Base-by-base conservation (phyloP, 805 yeast genomes). In the Yarrowia porcina region DNA sequence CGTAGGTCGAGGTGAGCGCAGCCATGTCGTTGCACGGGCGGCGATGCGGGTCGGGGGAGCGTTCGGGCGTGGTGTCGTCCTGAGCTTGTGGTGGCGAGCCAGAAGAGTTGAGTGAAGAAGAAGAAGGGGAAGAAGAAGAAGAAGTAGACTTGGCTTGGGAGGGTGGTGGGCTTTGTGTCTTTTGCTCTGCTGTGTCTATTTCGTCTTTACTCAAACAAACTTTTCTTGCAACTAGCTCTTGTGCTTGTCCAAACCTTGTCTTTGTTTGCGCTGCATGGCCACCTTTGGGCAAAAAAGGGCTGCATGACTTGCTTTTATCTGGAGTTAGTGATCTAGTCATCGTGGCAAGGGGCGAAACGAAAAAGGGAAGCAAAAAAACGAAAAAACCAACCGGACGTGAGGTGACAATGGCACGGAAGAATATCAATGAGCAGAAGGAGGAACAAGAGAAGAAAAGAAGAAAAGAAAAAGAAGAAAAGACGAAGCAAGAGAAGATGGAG, bases 291-390 rank as follows among this genome's bases (percentile, higher is more conserved):
- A 12, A 36, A 17, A 23, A 17, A 17, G 28, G n/a, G 38, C 59
- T 35, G 59, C 44, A 52, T 52, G 59, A 52, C 21, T 52, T 52
- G 59, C 59, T 52, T 52, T 52, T 52, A 36, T 52, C 59, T 52
- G 59, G 59, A 35, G 59, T 52, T 52, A 52, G 59, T 52, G 57
- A 49, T 49, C 57, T 49, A 49, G 57, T 21, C 33, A 25, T 52
- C 44, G 59, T 36, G 59, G 59, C 44, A 36, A 52, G 59, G 59
- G 59, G 59, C 42, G 41, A 25, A 52, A 36, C 44, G 32, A 23
- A 52, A 52, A 52, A 47, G 28, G 28, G 18, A 4, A 5, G 25
- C 12, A n/a, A 18, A 23, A 25, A 50, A 36, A 25, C 25, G 33
- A 21, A 32, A 32, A 47, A 21, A 10, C 15, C 2, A 32, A 28